Conservation (phyloP, 371 early-diverging fungal genomes). For the Mortierella sp. region DNA sequence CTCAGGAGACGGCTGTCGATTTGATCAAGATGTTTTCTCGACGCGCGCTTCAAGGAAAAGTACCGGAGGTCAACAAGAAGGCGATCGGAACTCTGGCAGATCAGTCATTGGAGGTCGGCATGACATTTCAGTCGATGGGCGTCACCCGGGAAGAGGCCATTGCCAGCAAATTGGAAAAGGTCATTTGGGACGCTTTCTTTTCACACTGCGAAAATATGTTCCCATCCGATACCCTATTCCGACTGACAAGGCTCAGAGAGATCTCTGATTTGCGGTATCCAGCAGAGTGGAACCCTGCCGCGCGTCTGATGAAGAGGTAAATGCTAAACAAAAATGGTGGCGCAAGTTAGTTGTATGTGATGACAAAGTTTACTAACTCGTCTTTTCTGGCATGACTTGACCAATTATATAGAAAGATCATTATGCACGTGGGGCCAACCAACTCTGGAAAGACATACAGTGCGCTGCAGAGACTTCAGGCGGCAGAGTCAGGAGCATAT, state of each 20-base stretch:
- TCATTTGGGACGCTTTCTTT: constrained; percentile 48
- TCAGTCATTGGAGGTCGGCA: constrained; percentile 43
- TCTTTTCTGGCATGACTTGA: background rate
- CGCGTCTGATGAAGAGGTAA: constrained; percentile 80
- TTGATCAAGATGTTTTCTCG: constrained; percentile 22
- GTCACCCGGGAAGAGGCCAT: constrained; percentile 42
- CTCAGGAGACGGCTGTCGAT: constrained; percentile 18
- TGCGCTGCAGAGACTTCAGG: constrained; percentile 82
- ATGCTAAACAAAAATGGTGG: background rate
- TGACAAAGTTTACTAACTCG: background rate
- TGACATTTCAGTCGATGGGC: constrained; percentile 57
- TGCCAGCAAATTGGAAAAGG: constrained; percentile 30
- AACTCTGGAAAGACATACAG: constrained; percentile 97
- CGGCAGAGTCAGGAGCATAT: constrained; percentile 81
- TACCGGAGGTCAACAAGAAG: constrained; percentile 31
- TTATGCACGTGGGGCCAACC: constrained; percentile 97
- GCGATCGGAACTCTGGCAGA: constrained; percentile 31
- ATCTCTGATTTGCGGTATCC: constrained; percentile 85
- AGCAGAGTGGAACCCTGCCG: constrained; percentile 83
- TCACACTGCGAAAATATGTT: constrained; percentile 29
- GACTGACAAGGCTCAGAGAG: constrained; percentile 62
- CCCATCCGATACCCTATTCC: constrained; percentile 28
- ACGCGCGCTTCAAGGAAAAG: constrained; percentile 21
- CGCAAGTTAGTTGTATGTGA: background rate
- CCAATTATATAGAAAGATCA: constrained; percentile 71